Base-by-base conservation (phyloP, 176 grass and related monocot species). In the Stipa capillata region DNA sequence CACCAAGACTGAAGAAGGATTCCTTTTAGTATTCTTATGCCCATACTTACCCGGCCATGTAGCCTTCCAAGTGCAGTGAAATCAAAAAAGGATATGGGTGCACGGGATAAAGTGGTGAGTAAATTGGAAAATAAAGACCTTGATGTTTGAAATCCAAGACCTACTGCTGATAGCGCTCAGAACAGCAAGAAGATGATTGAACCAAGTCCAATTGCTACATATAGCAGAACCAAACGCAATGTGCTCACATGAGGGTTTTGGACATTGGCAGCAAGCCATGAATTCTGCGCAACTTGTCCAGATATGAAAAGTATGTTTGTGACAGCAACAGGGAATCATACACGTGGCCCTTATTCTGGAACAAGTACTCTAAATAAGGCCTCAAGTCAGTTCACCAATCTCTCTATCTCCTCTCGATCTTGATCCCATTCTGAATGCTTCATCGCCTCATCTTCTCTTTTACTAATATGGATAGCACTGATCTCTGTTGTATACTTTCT, bases 41-140 rank as follows among this genome's bases (percentile, higher is more conserved):
- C 8, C 29, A 16, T 61, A 52, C 87, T 86, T 76, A 90, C 88
- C 47, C 73, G 80, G 54, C 79, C 83, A 33, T 86, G 52, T 52
- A 90, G 74, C 65, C 88, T 86, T 77, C 88, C 78, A 16, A 82
- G 39, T 73, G 88, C 84, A 28, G 79, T 90, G 20, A 79, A 79
- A 35, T 90, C 43, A 61, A 83, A 90, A 42, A 87, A 90, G 13
- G 88, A 87, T 55, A 90, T 74, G 0, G 84, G 84, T 39, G 79
- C 78, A 86, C 48, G n/a, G 6, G 87, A 57, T 4, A 90, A 20
- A 14, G 72, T 24, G 8, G 4, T 47, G 18, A 90, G 83, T 50
- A 90, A 34, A 20, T 71, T 18, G 17, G 23, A 42, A 60, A 83
- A 86, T 6, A 83, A 45, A 16, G 51, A 53, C 37, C 64, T 71